Evolutionary conservation across 2,329 filamentous ascomycete genomes (phyloP).

Genomic region (Botrytis elliptica): DNA sequence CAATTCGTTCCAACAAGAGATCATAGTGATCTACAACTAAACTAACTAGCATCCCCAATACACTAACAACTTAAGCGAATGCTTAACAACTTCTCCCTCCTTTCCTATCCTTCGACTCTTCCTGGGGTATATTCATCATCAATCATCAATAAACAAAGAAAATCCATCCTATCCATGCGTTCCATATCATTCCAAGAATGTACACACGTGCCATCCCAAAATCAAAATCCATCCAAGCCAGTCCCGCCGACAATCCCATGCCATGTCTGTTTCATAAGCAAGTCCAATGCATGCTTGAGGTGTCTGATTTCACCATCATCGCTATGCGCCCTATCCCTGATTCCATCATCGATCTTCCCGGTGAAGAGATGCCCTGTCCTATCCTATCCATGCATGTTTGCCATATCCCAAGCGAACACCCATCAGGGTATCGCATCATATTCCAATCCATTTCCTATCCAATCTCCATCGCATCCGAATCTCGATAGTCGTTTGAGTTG

Average conservation of each 20-base stretch:
- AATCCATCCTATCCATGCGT: not conserved
- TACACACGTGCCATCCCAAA: not conserved
- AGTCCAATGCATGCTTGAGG: not conserved
- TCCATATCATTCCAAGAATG: not conserved
- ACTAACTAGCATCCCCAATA: not conserved
- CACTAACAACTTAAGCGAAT: not conserved
- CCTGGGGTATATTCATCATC: constrained; percentile 16
- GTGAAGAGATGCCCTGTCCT: constrained; percentile 1
- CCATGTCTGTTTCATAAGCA: not conserved
- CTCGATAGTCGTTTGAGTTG: not conserved
- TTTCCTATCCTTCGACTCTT: not conserved
- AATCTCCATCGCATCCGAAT: not conserved
- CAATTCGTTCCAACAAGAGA: not conserved
- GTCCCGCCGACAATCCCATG: not conserved
- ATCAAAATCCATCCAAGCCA: not conserved
- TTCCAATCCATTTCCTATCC: not conserved
- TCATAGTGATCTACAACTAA: not conserved
- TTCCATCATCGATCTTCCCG: constrained; percentile 1
- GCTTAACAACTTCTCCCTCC: not conserved
- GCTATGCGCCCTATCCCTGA: not conserved
- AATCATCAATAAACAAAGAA: not conserved
- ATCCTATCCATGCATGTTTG: constrained; percentile 6
- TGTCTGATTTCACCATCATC: not conserved
- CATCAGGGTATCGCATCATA: not conserved
- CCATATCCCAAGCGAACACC: not conserved